A percentile compares a stretch with the other conserved stretches of the same genome.
Conservation (phyloP, 2,329 filamentous ascomycete genomes). For the Fusarium sp. region DNA sequence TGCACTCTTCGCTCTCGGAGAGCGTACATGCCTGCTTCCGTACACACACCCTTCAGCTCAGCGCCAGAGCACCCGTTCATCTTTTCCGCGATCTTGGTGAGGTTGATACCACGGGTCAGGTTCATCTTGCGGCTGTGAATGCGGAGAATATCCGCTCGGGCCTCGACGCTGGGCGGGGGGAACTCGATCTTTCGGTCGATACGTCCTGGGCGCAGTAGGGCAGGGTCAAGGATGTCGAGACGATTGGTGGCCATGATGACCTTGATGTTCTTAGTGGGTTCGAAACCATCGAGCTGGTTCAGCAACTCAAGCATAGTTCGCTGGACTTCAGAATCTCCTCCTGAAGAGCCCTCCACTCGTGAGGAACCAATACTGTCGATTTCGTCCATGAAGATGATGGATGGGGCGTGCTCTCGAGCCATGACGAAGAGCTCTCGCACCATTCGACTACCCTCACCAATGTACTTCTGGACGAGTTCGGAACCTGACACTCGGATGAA, state of each 20-base stretch:
- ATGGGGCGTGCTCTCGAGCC: conserved; percentile 96
- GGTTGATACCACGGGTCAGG: conserved; percentile 93
- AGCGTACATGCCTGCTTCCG: conserved; percentile 98
- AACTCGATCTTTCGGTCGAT: conserved; percentile 99
- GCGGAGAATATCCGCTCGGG: conserved; percentile 94
- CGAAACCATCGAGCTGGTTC: conserved; percentile 98
- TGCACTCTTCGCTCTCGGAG: conserved; percentile 94
- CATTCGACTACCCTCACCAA: conserved; percentile 97
- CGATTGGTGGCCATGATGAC: conserved; percentile 99
- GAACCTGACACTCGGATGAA: conserved; percentile 98
- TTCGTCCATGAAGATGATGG: conserved; percentile 99
- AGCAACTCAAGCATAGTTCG: conserved; percentile 98
- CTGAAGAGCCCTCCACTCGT: conserved; percentile 93
- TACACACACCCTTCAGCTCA: conserved; percentile 98
- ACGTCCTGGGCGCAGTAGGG: conserved; percentile 91
- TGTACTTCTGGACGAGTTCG: conserved; percentile 98
- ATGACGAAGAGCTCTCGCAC: conserved; percentile 99
- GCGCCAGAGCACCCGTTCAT: conserved; percentile 99
- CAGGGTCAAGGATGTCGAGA: conserved; percentile 95
- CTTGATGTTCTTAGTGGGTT: conserved; percentile 99
- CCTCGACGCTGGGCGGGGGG: conserved; percentile 94
- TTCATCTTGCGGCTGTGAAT: conserved; percentile 99
- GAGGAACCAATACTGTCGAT: conserved; percentile 99
- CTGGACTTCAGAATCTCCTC: conserved; percentile 97
- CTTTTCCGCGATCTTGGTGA: conserved; percentile 99